Evolutionary conservation across 2,329 filamentous ascomycete genomes (phyloP).

Genomic region (Coniochaeta pulveracea): DNA sequence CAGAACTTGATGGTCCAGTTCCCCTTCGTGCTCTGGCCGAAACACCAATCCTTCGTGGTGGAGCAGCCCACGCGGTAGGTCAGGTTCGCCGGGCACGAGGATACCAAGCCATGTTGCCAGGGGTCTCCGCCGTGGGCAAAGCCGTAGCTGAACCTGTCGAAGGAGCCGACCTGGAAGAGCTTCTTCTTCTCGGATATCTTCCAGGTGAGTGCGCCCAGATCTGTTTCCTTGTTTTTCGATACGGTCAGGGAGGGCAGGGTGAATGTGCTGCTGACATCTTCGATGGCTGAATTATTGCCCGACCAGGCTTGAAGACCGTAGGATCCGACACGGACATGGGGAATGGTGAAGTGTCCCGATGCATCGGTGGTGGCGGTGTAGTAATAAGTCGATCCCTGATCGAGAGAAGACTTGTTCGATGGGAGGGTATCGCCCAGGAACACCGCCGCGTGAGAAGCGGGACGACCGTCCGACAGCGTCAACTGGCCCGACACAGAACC

Average conservation of each 20-base stretch:
- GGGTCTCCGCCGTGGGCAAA: constrained; percentile 30
- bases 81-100: constrained; percentile 30
- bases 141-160: constrained; percentile 32
- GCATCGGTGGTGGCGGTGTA: constrained; percentile 33
- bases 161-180: constrained; percentile 36
- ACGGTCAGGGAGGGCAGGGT: constrained; percentile 27
- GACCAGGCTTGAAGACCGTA: constrained; percentile 40
- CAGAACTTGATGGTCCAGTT: constrained; percentile 23
- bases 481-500: constrained; percentile 31
- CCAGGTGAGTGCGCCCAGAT: constrained; percentile 29
- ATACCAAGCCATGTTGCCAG: constrained; percentile 30
- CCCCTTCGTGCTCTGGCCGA: constrained; percentile 27
- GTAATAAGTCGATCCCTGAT: constrained; percentile 36
- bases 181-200: constrained; percentile 21
- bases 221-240: constrained; percentile 18
- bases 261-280: constrained; percentile 32
- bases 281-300: constrained; percentile 28
- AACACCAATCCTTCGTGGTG: constrained; percentile 33
- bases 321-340: constrained; percentile 27
- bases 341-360: constrained; percentile 29
- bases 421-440: constrained; percentile 35
- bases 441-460: constrained; percentile 33
- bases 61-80: constrained; percentile 28
- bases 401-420: constrained; percentile 29
- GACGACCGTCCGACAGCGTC: constrained; percentile 32